Percentiles rank a stretch among this genome's conserved stretches.
Conservation (phyloP, 371 early-diverging fungal species). For the Mucor indicus region DNA sequence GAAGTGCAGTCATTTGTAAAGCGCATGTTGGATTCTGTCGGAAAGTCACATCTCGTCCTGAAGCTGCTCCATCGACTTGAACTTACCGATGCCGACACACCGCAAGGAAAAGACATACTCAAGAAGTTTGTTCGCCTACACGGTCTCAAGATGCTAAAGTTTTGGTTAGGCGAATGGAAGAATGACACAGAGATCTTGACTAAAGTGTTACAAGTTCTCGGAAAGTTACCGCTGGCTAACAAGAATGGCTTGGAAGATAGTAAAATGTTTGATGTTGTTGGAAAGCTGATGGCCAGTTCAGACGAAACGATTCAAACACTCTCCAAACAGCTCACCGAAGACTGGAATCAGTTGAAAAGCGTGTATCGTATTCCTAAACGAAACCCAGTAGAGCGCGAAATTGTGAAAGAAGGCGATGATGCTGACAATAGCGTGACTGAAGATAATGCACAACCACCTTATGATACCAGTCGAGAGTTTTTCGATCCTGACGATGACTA, state of each 20-base stretch:
- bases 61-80: conserved; percentile 33
- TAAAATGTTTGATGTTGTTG: conserved; percentile 51
- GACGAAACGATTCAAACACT: conserved; percentile 35
- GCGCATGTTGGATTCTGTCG: conserved; percentile 56
- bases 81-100: conserved; percentile 19
- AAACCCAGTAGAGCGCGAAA: not conserved
- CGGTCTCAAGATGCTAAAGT: conserved; percentile 36
- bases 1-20: conserved; percentile 62
- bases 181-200: conserved; percentile 22
- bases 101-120: conserved; percentile 25
- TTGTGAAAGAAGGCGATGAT: not conserved
- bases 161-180: conserved; percentile 45
- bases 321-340: conserved; percentile 33
- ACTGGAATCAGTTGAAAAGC: conserved; percentile 54
- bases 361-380: conserved; percentile 64
- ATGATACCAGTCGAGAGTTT: conserved; percentile 25
- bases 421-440: not conserved
- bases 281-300: conserved; percentile 35
- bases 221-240: conserved; percentile 53
- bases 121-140: conserved; percentile 31
- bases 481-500: conserved; percentile 36
- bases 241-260: conserved; percentile 71
- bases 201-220: conserved; percentile 22
- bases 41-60: conserved; percentile 47
- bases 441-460: not conserved